Evolutionary conservation across 768 basidiomycete genomes (phyloP).

Genomic region (Solioccasus polychromus): DNA sequence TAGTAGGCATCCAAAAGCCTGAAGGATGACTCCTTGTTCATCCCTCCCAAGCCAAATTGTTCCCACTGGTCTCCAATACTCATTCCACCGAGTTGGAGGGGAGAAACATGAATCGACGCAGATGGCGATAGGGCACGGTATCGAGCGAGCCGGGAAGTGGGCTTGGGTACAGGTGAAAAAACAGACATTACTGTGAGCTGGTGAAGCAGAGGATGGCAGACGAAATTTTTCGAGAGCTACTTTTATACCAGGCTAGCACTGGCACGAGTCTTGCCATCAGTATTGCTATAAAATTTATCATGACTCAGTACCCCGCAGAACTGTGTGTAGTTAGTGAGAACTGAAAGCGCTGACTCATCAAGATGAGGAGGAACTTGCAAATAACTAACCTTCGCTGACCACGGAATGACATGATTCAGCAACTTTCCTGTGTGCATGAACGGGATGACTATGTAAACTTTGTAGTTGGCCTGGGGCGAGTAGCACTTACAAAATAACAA

Average conservation of each 20-base stretch:
- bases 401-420: too few species aligned
- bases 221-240: too few species aligned
- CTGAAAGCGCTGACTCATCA: too few species aligned
- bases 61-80: constrained; percentile 43
- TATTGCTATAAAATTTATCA: not conserved
- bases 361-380: too few species aligned
- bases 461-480: too few species aligned
- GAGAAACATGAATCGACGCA: constrained; percentile 42
- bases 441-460: too few species aligned
- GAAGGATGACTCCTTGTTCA: constrained; percentile 43
- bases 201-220: too few species aligned
- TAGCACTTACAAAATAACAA: too few species aligned
- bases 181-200: constrained; percentile 8
- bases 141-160: constrained; percentile 28
- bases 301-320: too few species aligned
- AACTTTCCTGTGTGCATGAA: too few species aligned
- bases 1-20: constrained; percentile 44
- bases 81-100: constrained; percentile 41
- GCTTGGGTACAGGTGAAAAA: constrained; percentile 20
- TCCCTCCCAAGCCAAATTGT: constrained; percentile 30
- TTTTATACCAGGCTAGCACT: not conserved
- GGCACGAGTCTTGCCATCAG: not conserved
- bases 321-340: not conserved
- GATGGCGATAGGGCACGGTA: constrained; percentile 36
- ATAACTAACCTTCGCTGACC: too few species aligned